phyloP scores from a whole-genome alignment of 116 monocot species.

The Trichopus zeylanicus region DNA sequence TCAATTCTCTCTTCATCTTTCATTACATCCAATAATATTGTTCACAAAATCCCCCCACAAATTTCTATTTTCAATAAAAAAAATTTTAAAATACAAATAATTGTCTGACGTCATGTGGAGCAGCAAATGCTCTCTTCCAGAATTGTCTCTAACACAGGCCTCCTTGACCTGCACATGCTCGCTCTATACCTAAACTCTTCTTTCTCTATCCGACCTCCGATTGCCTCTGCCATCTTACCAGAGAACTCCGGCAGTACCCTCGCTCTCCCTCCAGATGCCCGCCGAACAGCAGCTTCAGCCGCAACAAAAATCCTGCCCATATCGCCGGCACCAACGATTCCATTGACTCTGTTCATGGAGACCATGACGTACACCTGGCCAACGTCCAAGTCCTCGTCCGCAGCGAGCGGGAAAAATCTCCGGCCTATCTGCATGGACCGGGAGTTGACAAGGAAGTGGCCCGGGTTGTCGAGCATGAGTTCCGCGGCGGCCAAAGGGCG shows the following conservation, averaged over 20 bases:
- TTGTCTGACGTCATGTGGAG: no score
- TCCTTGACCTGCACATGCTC: constrained; percentile 32
- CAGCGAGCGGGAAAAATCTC: constrained; percentile 26
- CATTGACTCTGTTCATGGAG: constrained; percentile 29
- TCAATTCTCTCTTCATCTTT: no score
- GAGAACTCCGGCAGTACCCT: constrained; percentile 20
- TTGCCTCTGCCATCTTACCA: no score
- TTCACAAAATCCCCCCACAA: no score
- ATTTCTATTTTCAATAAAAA: no score
- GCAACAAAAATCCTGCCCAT: constrained; percentile 17
- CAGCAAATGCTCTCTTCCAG: constrained; percentile 21
- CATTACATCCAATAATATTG: no score
- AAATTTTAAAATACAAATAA: no score
- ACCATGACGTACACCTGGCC: constrained; percentile 30
- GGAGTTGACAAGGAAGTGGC: constrained; percentile 26
- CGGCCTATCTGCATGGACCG: constrained; percentile 19
- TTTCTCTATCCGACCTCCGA: constrained; percentile 5
- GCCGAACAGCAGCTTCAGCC: constrained; percentile 8
- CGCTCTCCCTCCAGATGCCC: constrained; percentile 10
- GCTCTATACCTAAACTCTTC: constrained; percentile 25
- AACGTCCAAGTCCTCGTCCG: constrained; percentile 47
- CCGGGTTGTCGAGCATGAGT: constrained; percentile 42
- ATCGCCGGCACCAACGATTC: constrained; percentile 17
- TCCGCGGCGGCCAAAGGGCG: constrained; percentile 24
- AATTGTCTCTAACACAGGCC: constrained; percentile 46